Evolutionary conservation across 495 filamentous ascomycete genomes (phyloP).

Genomic region (Antarctomyces pellizariae): DNA sequence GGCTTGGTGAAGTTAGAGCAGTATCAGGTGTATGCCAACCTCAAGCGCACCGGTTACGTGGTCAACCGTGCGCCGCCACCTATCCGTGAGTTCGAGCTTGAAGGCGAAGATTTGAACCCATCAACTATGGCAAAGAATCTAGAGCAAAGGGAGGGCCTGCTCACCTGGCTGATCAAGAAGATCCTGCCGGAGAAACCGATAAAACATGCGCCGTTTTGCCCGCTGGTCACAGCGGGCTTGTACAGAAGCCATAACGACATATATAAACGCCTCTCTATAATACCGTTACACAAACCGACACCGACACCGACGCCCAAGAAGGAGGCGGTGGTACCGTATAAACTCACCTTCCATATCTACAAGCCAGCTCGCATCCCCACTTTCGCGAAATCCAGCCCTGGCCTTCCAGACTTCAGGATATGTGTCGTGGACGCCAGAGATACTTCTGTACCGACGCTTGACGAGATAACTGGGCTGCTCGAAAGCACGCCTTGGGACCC

Average conservation of each 20-base stretch:
- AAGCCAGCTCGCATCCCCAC: conserved; percentile 35
- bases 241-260: conserved; percentile 63
- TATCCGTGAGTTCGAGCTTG: no score
- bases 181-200: conserved; percentile 6
- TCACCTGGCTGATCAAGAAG: conserved; percentile 9
- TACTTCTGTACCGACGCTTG: conserved; percentile 41
- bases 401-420: conserved; percentile 58
- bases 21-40: conserved; percentile 63
- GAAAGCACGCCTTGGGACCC: conserved; percentile 42
- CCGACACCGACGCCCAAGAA: conserved; percentile 10
- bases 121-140: conserved; percentile 1
- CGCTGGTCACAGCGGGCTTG: conserved; percentile 48
- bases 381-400: conserved; percentile 54
- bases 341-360: conserved; percentile 54
- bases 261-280: conserved; percentile 50
- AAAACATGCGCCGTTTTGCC: conserved; percentile 24
- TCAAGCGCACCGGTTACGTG: conserved; percentile 68
- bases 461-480: conserved; percentile 45
- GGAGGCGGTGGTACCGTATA: conserved; percentile 31
- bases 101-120: conserved; percentile 8
- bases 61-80: conserved; percentile 46
- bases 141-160: conserved; percentile 6
- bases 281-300: conserved; percentile 45
- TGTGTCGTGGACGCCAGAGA: conserved; percentile 56
- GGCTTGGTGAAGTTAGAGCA: conserved; percentile 46